Base-by-base conservation (phyloP, 441 rosid genomes). In the Jatropha multifida region DNA sequence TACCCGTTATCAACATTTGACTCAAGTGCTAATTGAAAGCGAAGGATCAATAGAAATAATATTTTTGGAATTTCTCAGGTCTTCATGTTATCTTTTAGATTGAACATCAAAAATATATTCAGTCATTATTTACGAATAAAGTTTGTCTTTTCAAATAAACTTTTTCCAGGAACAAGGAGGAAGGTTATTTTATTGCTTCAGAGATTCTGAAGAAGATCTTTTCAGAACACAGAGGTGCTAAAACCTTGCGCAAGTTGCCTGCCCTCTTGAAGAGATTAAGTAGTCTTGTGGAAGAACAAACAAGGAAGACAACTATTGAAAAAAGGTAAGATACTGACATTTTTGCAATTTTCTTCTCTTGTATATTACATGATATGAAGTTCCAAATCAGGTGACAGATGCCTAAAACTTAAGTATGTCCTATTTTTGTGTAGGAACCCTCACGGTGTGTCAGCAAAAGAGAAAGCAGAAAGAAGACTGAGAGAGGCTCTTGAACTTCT, bases 151-250 rank as follows among this genome's bases (percentile, higher is more conserved):
- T 14, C 11, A 41, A 2, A 40, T 11, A 15, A 75, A 23, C 41
- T 42, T 51, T 78, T 76, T 59, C 44, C 85, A 95, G 99, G 93
- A 95, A 89, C 89, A 93, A 90, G 82, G 99, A 95, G 69, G 96
- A 91, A 66, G 92, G 92, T 12, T 92, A 86, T 74, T 95, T 92
- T 80, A 87, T 90, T 65, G 94, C 94, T 61, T 75, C 91, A 37
- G 88, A 88, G 69, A 83, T 93, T 75, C 58, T 95, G 83, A 90
- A 84, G 83, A 92, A 84, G 87, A 90, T 93, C 9, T 88, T 92
- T 79, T 79, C 73, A 10, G 85, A 81, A 27, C 71, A 52, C 18
- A 83, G 85, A 81, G 95, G 96, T 63, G 72, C 76, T 17, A 85
- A 85, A 74, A 81, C 86, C 56, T 73, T 93, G 76, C 82, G 78